These are phyloP conservation scores for Fraxinus anomala DNA, from an alignment of 257 asterid genomes.

Conservation along the genomic window DNA sequence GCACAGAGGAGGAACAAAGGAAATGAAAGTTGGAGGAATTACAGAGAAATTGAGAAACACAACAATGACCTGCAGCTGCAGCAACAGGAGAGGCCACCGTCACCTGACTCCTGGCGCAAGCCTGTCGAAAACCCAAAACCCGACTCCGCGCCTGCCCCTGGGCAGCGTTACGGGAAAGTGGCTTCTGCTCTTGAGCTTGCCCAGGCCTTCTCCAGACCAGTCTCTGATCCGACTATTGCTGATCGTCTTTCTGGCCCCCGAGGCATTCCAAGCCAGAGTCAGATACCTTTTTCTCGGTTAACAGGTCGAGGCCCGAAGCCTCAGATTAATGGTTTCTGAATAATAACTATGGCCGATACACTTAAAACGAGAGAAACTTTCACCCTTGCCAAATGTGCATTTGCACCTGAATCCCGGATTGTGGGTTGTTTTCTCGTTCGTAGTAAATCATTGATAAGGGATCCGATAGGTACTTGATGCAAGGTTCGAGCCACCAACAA, in stretches of 20 bases:
- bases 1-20: slow-evolving; percentile 61
- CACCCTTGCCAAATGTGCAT: not conserved
- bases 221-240: slow-evolving; percentile 51
- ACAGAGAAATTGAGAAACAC: slow-evolving; percentile 50
- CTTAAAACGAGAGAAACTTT: not conserved
- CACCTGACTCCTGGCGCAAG: slow-evolving; percentile 97
- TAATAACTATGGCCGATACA: not conserved
- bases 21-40: slow-evolving; percentile 61
- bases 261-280: slow-evolving; percentile 57
- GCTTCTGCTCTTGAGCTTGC: slow-evolving; percentile 96
- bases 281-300: slow-evolving; percentile 77
- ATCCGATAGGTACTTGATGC: not conserved
- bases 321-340: slow-evolving; percentile 87
- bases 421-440: not conserved
- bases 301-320: slow-evolving; percentile 76
- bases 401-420: not conserved
- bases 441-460: not conserved
- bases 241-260: slow-evolving; percentile 59
- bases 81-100: slow-evolving; percentile 62
- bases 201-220: slow-evolving; percentile 78
- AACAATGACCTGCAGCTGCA: slow-evolving; percentile 42
- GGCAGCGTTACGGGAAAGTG: slow-evolving; percentile 64
- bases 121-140: slow-evolving; percentile 59
- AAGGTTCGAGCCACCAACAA: not conserved
- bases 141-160: slow-evolving; percentile 42